Evolutionary conservation across 345 rosid genomes (phyloP).

Genomic region (Hirschfeldia incana): DNA sequence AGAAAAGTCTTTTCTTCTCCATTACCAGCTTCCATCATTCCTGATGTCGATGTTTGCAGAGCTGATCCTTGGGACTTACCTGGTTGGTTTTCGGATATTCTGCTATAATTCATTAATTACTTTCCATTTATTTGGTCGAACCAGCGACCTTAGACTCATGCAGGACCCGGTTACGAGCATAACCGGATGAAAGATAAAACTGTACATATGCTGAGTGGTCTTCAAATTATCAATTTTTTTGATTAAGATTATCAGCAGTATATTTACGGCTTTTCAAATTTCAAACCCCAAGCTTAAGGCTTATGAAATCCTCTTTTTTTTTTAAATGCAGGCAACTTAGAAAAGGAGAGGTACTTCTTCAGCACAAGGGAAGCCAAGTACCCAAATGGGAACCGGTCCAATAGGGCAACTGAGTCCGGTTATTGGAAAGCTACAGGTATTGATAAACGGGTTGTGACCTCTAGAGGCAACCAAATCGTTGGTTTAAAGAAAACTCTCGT

Average conservation of each 20-base stretch:
- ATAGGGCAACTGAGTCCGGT: slow-evolving; percentile 82
- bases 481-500: slow-evolving; percentile 99
- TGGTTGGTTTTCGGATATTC: slow-evolving; percentile 44
- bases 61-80: slow-evolving; percentile 99
- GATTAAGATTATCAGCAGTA: not conserved
- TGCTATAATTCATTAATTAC: not conserved
- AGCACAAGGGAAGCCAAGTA: slow-evolving; percentile 90
- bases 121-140: not conserved
- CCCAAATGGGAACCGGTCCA: slow-evolving; percentile 89
- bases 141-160: not conserved
- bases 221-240: not conserved
- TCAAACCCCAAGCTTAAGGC: not conserved
- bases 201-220: not conserved
- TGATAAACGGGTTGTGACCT: slow-evolving; percentile 68
- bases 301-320: not conserved
- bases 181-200: not conserved
- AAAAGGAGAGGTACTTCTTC: slow-evolving; percentile 92
- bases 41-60: slow-evolving; percentile 89
- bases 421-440: slow-evolving; percentile 98
- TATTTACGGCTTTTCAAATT: not conserved
- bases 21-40: slow-evolving; percentile 89
- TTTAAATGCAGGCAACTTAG: slow-evolving; percentile 67
- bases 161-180: not conserved
- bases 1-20: slow-evolving; percentile 70
- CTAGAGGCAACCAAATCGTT: slow-evolving; percentile 60